Evolutionary conservation across 257 asterid species (phyloP), one percentile per base, ranked within the genome.

Genomic region (Ligustrum vulgare): DNA sequence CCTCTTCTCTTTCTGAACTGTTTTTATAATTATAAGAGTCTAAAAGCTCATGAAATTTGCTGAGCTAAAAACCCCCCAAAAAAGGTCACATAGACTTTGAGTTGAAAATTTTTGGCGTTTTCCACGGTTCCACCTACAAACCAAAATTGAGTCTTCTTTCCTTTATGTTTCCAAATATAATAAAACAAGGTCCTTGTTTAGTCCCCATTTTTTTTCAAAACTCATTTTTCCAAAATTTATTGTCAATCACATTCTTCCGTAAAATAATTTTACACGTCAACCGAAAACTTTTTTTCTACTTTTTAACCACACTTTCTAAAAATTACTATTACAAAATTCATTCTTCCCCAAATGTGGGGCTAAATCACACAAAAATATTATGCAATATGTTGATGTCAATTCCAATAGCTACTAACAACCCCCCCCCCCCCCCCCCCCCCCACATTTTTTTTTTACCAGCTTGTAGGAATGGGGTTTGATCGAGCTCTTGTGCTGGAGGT

Each of bases 401-500:
- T 22, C 2, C 0, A 7, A 4, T 7, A 8, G 64, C 64, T 18
- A 20, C 28, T 28, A 28, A 28, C 31, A n/a, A n/a, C 1, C 31
- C 31, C 31, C 31, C 31, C 31, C 31, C 31, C 31, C 31, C 31
- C 31, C 31, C 31, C 31, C 31, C 31, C 31, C 31, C 31, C 31
- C 31, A 28, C 0, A 28, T 67, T 56, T 31, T 58, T 72, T 67
- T 56, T 31, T 58, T 72, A 70, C 51, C 89, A 93, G 98, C 98
- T 93, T 23, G 97, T 88, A 81, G 97, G 91, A 2, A 87, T 93
- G 98, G 98, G 98, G 16, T 93, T 93, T 36, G 93, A 89, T 81
- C 86, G 91, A 37, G 92, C 88, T 16, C 78, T 89, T 0, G 98
- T 93, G 25, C 80, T 93, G 70, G 86, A 88, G 74, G 97, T 90